phyloP scores from a whole-genome alignment of 2,329 filamentous ascomycete species.

The Arachnomyces sp. region DNA sequence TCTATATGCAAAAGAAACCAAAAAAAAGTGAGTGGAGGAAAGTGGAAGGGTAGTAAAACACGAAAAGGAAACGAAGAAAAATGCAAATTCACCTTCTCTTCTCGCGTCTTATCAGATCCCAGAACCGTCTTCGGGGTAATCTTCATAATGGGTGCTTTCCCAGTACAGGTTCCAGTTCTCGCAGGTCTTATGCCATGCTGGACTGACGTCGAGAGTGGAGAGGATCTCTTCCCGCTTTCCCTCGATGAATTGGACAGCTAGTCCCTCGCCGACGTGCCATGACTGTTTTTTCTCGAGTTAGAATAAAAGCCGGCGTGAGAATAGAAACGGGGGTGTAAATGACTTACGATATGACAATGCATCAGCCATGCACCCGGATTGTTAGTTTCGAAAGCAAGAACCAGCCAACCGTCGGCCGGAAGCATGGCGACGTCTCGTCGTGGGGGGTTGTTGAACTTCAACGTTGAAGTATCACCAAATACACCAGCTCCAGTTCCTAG shows the following conservation, averaged over 20 bases:
- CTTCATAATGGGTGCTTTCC: too few species aligned
- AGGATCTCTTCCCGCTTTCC: conserved; percentile 6
- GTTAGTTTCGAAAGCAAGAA: conserved; percentile 34
- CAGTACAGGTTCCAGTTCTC: conserved; percentile 1
- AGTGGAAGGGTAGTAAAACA: too few species aligned
- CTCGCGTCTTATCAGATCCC: too few species aligned
- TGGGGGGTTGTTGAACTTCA: conserved; percentile 26
- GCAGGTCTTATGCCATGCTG: conserved; percentile 1
- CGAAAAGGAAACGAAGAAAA: too few species aligned
- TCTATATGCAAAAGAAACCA: too few species aligned
- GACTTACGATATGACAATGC: conserved; percentile 34
- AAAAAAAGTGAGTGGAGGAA: too few species aligned
- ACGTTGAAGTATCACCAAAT: conserved; percentile 9
- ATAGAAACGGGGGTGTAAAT: neutral
- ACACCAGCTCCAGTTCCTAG: conserved; percentile 16
- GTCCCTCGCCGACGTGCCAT: conserved; percentile 18
- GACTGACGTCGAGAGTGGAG: neutral
- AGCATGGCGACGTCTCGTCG: conserved; percentile 36
- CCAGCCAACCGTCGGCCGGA: conserved; percentile 29
- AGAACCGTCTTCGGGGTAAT: too few species aligned
- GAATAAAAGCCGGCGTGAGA: neutral
- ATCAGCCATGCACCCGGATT: conserved; percentile 39
- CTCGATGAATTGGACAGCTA: conserved; percentile 21
- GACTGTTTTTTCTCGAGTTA: conserved; percentile 1
- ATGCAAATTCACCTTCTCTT: too few species aligned